Evolutionary conservation across 768 basidiomycete genomes (phyloP), one percentile per base, ranked within the genome.

Genomic region (Lyophyllum decastes): DNA sequence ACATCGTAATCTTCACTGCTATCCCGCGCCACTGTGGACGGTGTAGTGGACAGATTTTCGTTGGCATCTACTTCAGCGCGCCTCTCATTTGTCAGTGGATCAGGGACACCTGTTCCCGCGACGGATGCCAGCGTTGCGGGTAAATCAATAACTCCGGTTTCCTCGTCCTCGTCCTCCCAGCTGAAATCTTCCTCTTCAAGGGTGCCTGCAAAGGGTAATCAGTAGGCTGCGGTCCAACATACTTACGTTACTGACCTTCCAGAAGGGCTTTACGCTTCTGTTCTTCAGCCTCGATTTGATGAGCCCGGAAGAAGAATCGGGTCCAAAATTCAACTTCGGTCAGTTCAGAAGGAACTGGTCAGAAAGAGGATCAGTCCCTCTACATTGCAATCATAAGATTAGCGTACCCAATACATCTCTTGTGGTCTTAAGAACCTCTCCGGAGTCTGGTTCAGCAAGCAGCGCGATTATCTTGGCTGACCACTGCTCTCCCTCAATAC

Each of bases 111-210:
- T 22, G 55, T 57, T 49, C 63, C 55, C 45, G 61, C 57, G 24
- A 67, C 62, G 44, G 65, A 61, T 38, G 69, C 61, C 34, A 59
- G 41, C 21, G 50, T 26, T 1, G 66, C 47, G 24, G 27, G 27
- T 16, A 9, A 1, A 34, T 57, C 57, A 24, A 17, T 30, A 14
- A 21, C 21, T 14, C 44, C 50, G 4, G 54, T 56, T 49, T 90
- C 89, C n/a, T 93, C 92, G n/a, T 95, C 93, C 50, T 94, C 93
- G 58, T 92, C 92, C 68, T 95, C 94, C 94, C 94, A 96, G 65
- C 85, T 90, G 72, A 96, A 94, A 57, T 92, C 89, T 33, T 95
- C 94, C 45, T 96, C 94, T 56, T 89, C 85, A 8, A 77, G 71
- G 3, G 86, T 77, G n/a, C 81, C 85, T 87, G 60, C 16, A 19